These are phyloP conservation scores for Hypoxylon sp. DNA, from an alignment of 2,329 filamentous ascomycete genomes.

Conservation along the genomic window DNA sequence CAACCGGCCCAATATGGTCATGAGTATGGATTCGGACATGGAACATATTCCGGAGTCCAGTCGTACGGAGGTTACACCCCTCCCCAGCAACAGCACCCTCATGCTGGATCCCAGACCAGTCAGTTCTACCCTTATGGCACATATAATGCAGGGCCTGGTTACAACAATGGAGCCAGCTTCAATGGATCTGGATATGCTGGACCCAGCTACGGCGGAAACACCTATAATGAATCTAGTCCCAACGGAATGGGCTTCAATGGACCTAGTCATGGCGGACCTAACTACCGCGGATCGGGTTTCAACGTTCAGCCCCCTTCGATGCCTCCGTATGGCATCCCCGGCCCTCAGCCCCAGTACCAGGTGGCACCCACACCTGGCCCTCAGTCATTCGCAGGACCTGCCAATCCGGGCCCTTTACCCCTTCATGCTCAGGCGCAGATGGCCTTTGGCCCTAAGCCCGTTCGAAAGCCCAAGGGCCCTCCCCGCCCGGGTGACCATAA, in stretches of 20 bases:
- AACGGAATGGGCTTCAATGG: background rate
- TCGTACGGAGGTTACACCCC: slow-evolving; percentile 1
- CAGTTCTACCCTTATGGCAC: background rate
- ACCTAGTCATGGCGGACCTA: background rate
- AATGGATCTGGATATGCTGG: background rate
- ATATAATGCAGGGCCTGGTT: background rate
- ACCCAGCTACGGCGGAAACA: background rate
- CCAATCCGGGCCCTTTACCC: slow-evolving; percentile 7
- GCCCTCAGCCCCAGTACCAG: background rate
- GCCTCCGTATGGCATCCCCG: background rate
- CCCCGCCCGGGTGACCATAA: slow-evolving; percentile 45
- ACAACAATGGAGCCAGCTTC: background rate
- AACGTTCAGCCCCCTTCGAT: background rate
- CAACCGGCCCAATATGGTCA: background rate
- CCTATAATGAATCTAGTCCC: background rate
- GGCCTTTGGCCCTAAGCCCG: slow-evolving; percentile 53
- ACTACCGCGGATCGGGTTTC: background rate
- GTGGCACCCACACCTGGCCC: background rate
- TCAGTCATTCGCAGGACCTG: background rate
- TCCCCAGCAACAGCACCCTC: background rate
- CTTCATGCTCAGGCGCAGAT: slow-evolving; percentile 43
- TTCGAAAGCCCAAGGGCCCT: slow-evolving; percentile 51
- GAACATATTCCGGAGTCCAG: background rate
- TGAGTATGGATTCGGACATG: background rate
- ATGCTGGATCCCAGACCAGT: background rate